Evolutionary conservation across 2,329 filamentous ascomycete genomes (phyloP).

Genomic region (Talaromyces sp.): DNA sequence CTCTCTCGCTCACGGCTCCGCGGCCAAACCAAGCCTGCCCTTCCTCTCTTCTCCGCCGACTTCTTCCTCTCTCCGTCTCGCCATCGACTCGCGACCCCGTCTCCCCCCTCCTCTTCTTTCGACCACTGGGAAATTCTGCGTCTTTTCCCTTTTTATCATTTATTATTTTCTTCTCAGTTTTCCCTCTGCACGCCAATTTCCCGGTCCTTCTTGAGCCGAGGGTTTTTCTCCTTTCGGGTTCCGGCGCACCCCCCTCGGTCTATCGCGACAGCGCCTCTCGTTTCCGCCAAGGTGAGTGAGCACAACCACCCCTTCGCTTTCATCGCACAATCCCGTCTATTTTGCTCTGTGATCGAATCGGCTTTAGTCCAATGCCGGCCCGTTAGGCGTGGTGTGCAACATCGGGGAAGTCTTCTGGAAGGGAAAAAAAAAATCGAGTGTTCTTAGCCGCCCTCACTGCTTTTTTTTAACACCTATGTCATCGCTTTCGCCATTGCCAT

Average conservation of each 20-base stretch:
- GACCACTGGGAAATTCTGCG: neutral
- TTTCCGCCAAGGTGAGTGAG: conserved; percentile 2
- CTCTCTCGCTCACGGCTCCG: neutral
- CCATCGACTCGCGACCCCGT: neutral
- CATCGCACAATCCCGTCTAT: neutral
- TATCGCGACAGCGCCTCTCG: neutral
- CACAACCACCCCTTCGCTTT: conserved; percentile 6
- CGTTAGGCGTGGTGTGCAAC: conserved; percentile 7
- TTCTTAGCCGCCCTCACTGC: conserved; percentile 5
- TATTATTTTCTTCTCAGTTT: conserved; percentile 20
- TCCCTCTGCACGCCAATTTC: conserved; percentile 18
- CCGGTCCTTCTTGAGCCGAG: conserved; percentile 17
- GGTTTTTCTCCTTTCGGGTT: conserved; percentile 17
- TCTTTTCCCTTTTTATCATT: conserved; percentile 2
- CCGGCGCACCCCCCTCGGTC: conserved; percentile 20
- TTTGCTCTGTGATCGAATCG: neutral
- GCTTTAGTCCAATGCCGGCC: neutral
- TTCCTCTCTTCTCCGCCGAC: conserved; percentile 11
- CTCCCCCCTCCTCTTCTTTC: conserved; percentile 1
- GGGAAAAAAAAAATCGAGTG: conserved; percentile 3
- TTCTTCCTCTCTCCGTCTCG: conserved; percentile 3
- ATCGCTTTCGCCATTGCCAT: conserved; percentile 14
- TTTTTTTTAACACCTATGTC: conserved; percentile 9
- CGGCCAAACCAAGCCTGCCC: conserved; percentile 1
- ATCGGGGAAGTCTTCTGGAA: conserved; percentile 2